Base-by-base conservation (phyloP, 768 basidiomycete species). In the Pisolithus marmoratus region DNA sequence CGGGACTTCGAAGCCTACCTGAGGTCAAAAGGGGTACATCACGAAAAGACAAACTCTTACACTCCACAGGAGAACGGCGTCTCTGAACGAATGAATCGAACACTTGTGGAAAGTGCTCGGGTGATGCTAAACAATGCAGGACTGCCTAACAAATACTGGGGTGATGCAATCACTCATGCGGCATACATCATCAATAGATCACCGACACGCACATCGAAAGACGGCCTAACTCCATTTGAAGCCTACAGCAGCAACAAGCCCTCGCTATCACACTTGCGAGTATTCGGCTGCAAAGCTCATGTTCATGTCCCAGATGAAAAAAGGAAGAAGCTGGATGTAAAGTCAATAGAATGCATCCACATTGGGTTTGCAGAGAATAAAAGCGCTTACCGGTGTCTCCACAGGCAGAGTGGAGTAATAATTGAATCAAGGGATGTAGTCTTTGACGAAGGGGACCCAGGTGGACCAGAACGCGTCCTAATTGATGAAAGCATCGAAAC, bases 1-100 rank as follows among this genome's bases (percentile, higher is more conserved):
- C 31, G 8, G 5, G 48, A 22, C 8, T 54, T 55, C 29, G 59
- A 61, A 43, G 11, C 49, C 0, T 70, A 60, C 51, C 54, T 58
- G 15, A 52, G 38, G 6, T 15, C 38, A 7, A 56, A 62, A 15
- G 52, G 47, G 6, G 34, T 53, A 27, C 47, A 53, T 14, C 52
- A 53, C 7, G 41, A 53, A 17, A 38, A 42, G 27, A 53, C n/a
- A 3, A 53, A 53, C 36, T 29, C 38, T 29, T 49, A 53, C 29
- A 53, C 52, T 8, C 52, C 42, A 1, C 48, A 53, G 26, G 47
- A 53, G 19, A 53, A 53, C 20, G 24, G 52, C 1, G 42, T 53
- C 11, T n/a, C 38, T 1, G 11, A 53, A 26, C 31, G 15, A 20
- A 53, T 53, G 52, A 53, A 53, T 22, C 31, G 7, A 5, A 53